A percentile compares a stretch with the other conserved stretches of the same genome.
Evolutionary conservation across 495 filamentous ascomycete genomes (phyloP).

Genomic region (Talaromyces ruber): DNA sequence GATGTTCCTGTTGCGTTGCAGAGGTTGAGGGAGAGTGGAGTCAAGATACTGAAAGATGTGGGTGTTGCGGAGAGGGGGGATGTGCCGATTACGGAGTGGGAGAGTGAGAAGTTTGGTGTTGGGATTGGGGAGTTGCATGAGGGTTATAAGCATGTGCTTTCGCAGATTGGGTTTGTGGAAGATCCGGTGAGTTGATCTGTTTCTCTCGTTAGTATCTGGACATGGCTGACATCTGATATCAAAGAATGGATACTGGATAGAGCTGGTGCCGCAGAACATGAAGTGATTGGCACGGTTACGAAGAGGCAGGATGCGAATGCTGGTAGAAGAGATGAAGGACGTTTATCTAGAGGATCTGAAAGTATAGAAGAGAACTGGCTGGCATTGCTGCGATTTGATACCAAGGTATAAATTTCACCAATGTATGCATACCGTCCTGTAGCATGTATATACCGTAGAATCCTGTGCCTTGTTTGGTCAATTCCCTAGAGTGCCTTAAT

Average conservation of each 20-base stretch:
- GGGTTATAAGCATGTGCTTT: neutral
- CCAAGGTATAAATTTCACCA: too few species aligned
- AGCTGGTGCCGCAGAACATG: constrained; percentile 15
- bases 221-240: constrained; percentile 15
- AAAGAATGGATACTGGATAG: constrained; percentile 13
- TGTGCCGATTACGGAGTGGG: constrained; percentile 29
- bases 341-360: neutral
- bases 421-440: neutral
- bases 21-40: neutral
- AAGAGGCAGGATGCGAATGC: neutral
- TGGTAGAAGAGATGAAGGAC: neutral
- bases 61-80: constrained; percentile 18
- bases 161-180: neutral
- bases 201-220: too few species aligned
- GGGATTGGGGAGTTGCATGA: neutral
- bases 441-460: neutral
- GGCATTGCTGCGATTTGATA: too few species aligned
- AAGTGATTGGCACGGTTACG: neutral
- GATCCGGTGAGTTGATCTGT: neutral
- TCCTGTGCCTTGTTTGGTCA: too few species aligned
- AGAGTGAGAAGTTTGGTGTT: constrained; percentile 12
- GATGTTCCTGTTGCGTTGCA: neutral
- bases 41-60: constrained; percentile 28
- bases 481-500: too few species aligned
- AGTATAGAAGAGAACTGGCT: neutral